Percentiles rank a stretch among this genome's conserved stretches.
Conservation (phyloP, 1,139 yeast genomes). For the Geotrichum candidum region DNA sequence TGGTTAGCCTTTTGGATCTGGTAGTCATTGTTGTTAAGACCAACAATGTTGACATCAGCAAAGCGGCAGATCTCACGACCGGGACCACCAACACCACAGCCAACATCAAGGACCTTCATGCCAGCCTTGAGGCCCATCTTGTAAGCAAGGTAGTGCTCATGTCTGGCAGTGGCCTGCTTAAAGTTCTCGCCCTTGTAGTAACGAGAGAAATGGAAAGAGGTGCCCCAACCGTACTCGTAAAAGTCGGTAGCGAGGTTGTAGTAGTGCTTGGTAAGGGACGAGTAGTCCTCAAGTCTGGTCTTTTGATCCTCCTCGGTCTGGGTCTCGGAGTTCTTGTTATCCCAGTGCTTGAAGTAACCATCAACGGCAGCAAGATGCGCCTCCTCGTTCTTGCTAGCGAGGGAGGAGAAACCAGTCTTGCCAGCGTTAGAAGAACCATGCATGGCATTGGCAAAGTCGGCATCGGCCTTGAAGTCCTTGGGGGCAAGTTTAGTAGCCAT, state of each 20-base stretch:
- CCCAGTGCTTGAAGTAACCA: conserved; percentile 97
- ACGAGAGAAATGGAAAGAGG: conserved; percentile 96
- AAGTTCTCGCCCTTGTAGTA: conserved; percentile 92
- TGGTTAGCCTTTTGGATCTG: conserved; percentile 84
- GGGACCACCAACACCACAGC: conserved; percentile 99
- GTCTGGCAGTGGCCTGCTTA: conserved; percentile 91
- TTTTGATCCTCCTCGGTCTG: conserved; percentile 64
- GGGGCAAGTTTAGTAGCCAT: conserved; percentile 36
- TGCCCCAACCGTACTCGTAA: conserved; percentile 99
- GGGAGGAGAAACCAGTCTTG: conserved; percentile 67
- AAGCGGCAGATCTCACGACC: conserved; percentile 93
- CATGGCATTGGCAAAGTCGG: conserved; percentile 71
- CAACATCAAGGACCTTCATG: conserved; percentile 92
- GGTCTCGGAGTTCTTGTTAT: conserved; percentile 45
- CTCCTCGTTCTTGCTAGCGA: conserved; percentile 64
- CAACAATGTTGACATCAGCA: conserved; percentile 80
- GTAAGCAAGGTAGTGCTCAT: conserved; percentile 89
- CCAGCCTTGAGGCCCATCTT: conserved; percentile 73
- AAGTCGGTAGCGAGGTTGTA: conserved; percentile 94
- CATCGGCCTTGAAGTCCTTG: conserved; percentile 36
- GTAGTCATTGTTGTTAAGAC: conserved; percentile 94
- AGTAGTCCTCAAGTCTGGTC: conserved; percentile 75
- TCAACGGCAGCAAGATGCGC: conserved; percentile 82
- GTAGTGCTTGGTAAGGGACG: conserved; percentile 88
- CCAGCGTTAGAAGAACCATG: conserved; percentile 65